phyloP scores from a whole-genome alignment of 163 green algal genomes.

The Smithsoniella earleae region DNA sequence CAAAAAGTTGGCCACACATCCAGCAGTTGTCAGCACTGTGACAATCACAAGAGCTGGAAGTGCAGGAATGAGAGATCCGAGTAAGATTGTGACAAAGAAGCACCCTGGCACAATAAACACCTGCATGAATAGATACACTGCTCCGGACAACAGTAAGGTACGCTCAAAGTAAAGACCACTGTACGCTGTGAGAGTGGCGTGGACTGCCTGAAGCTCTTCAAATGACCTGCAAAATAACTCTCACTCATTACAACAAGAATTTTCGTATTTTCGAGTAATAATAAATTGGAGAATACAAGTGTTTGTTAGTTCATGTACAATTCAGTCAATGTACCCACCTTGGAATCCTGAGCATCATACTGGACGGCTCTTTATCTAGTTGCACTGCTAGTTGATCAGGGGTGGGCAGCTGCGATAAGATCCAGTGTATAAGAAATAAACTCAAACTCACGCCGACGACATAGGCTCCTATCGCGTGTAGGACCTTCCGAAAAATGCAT shows the following conservation, averaged over 20 bases:
- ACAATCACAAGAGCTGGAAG: not conserved
- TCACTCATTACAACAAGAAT: not conserved
- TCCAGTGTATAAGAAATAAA: not conserved
- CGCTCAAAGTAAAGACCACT: not conserved
- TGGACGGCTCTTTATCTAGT: not conserved
- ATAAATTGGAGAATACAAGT: not conserved
- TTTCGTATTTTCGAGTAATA: not conserved
- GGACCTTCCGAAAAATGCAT: not conserved
- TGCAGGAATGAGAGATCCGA: conserved; percentile 3
- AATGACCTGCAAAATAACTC: conserved; percentile 1
- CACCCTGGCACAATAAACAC: conserved; percentile 11
- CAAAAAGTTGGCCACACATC: conserved; percentile 3
- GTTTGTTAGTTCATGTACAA: not conserved
- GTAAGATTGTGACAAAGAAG: conserved; percentile 11
- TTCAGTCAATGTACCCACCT: not conserved
- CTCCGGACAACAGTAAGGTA: not conserved
- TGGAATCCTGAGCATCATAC: not conserved
- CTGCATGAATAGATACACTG: conserved; percentile 24
- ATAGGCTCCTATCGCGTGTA: not conserved
- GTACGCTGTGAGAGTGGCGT: conserved; percentile 9
- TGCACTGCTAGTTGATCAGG: conserved; percentile 1
- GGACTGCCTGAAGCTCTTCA: not conserved
- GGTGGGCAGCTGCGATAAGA: not conserved
- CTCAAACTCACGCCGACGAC: not conserved
- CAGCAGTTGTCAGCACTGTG: conserved; percentile 1